A percentile compares a stretch with the other conserved stretches of the same genome.
Evolutionary conservation across 352 stramenopile genomes (phyloP).

Genomic region (Peronosclerospora sorghi): DNA sequence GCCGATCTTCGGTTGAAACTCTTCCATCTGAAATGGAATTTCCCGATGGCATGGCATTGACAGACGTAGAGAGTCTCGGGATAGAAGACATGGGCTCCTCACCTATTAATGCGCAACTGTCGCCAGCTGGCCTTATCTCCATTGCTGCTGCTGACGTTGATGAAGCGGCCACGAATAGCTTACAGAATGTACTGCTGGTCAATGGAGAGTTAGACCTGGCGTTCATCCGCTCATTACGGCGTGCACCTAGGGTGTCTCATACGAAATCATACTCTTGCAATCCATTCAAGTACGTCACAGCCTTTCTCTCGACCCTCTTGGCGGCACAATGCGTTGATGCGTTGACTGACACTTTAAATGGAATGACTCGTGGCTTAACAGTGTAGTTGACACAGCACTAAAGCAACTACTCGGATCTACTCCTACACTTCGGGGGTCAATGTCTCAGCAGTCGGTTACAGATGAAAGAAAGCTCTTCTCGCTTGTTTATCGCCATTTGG

Average conservation of each 20-base stretch:
- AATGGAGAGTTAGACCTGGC: constrained; percentile 52
- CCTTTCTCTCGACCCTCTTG: not conserved
- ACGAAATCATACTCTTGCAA: not conserved
- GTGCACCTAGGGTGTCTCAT: constrained; percentile 5
- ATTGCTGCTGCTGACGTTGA: constrained; percentile 78
- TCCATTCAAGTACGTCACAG: constrained; percentile 5
- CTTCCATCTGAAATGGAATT: constrained; percentile 21
- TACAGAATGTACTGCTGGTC: constrained; percentile 16
- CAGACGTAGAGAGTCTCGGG: constrained; percentile 32
- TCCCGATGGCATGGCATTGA: constrained; percentile 30
- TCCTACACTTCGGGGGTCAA: constrained; percentile 1
- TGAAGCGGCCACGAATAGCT: constrained; percentile 32
- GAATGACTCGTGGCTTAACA: constrained; percentile 2
- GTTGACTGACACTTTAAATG: too few relatives aligned
- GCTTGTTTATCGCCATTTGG: constrained; percentile 20
- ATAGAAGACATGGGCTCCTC: constrained; percentile 39
- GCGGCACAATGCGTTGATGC: too few relatives aligned
- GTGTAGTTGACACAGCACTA: constrained; percentile 19
- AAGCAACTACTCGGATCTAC: constrained; percentile 16
- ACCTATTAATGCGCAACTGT: constrained; percentile 45
- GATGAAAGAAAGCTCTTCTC: constrained; percentile 22
- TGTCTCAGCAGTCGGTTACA: constrained; percentile 5
- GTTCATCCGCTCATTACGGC: constrained; percentile 49
- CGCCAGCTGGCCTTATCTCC: constrained; percentile 65
- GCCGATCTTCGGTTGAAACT: constrained; percentile 4